Base-by-base conservation (phyloP, 2,329 filamentous ascomycete species). In the Rutstroemia sp. region DNA sequence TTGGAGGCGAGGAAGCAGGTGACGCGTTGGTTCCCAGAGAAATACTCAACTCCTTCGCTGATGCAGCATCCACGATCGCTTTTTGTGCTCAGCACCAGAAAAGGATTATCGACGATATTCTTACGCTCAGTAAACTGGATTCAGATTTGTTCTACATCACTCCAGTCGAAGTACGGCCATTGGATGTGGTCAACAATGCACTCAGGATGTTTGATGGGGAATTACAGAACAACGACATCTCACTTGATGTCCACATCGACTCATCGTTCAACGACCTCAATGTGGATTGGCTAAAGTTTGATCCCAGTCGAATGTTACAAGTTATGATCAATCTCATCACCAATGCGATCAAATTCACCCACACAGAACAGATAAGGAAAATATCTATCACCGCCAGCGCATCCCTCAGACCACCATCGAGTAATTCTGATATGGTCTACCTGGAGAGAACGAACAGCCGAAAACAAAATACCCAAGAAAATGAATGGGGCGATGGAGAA, bases 291-390 rank as follows among this genome's bases (percentile, higher is more conserved):
- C 81, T 91, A 3, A 72, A 77, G 37, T 71, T 90, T 27, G 89
- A 92, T 67, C 85, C 88, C 0, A 87, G 85, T 16, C 79, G 88
- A 23, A 82, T 92, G 50, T 79, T 88, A 52, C 88, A 92, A 69
- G 86, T 92, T 0, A 75, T 92, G 3, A 90, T 92, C 68, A 92
- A 92, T 64, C 77, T 92, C 1, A 80, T 88, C 8, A 89, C 87
- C 7, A 92, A 92, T 65, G 87, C 88, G 0, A 85, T 92, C 69
- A 92, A 92, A 65, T 92, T 92, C 66, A 92, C 89, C 1, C 83
- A 83, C 38, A 77, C 77, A 0, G 81, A 85, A 18, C 75, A 77
- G 16, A 79, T 75, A 12, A 79, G 83, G 7, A 80, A 81, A 44
- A 77, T 83, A 37, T 72, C 71, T 1, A 73, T 82, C 2, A 71